These are phyloP conservation scores for Goffeauzyma gilvescens DNA, from an alignment of 768 basidiomycete genomes.

Conservation along the genomic window DNA sequence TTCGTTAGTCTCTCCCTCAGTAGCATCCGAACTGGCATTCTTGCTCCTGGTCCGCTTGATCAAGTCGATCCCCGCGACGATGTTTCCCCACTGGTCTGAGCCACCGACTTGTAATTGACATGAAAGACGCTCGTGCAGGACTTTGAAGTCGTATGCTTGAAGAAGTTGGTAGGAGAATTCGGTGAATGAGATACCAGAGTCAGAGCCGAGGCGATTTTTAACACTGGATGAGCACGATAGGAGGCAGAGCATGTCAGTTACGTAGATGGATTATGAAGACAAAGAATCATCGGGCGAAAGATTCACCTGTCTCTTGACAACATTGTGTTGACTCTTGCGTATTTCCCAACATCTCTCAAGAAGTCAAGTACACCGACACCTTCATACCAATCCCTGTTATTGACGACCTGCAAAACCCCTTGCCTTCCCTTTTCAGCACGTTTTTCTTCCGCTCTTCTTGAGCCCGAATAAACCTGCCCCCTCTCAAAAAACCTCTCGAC, in stretches of 20 bases:
- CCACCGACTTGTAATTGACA: constrained; percentile 86
- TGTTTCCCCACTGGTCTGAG: constrained; percentile 98
- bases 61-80: constrained; percentile 77
- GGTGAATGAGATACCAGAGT: constrained; percentile 83
- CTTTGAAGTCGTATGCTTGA: constrained; percentile 86
- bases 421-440: background rate
- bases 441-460: background rate
- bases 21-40: background rate
- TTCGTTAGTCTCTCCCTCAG: constrained; percentile 2
- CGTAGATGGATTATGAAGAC: background rate
- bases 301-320: constrained; percentile 67
- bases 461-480: constrained; percentile 44
- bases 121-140: constrained; percentile 43
- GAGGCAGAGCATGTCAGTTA: background rate
- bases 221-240: constrained; percentile 40
- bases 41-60: constrained; percentile 43
- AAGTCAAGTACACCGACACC: constrained; percentile 62
- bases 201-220: constrained; percentile 53
- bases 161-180: constrained; percentile 95
- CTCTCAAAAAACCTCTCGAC: constrained; percentile 54
- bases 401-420: constrained; percentile 36
- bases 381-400: constrained; percentile 63
- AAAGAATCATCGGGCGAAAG: too few relatives aligned
- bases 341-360: constrained; percentile 56
- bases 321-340: constrained; percentile 74